A percentile compares a stretch with the other conserved stretches of the same genome.
These are phyloP conservation scores for Hawksworthiomyces lignivorus DNA, from an alignment of 2,329 filamentous ascomycete species.

Conservation along the genomic window DNA sequence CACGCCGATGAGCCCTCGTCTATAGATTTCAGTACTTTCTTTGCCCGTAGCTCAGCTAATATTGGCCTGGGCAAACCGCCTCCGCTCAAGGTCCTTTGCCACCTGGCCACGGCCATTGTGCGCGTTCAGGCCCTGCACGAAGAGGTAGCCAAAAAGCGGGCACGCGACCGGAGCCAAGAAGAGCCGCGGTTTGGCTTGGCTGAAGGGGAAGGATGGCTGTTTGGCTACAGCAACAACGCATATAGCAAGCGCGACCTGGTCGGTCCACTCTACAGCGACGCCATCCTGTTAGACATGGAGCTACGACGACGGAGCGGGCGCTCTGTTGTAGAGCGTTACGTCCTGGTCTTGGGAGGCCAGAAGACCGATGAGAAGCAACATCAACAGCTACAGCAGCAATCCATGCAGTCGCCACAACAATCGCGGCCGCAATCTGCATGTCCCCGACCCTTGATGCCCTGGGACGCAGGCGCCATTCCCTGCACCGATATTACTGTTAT, in stretches of 20 bases:
- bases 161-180: constrained; percentile 64
- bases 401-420: neutral
- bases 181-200: constrained; percentile 73
- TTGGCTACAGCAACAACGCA: constrained; percentile 51
- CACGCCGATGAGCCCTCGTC: constrained; percentile 72
- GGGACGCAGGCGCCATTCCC: constrained; percentile 7
- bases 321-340: constrained; percentile 61
- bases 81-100: constrained; percentile 65
- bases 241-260: constrained; percentile 6
- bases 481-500: constrained; percentile 48
- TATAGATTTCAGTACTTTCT: no score
- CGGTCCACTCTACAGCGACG: constrained; percentile 27
- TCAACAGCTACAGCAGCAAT: constrained; percentile 12
- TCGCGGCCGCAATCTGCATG: neutral
- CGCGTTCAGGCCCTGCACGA: constrained; percentile 66
- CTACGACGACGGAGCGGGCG: constrained; percentile 76
- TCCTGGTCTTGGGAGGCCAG: constrained; percentile 30
- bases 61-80: constrained; percentile 51
- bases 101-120: constrained; percentile 84
- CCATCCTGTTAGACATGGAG: constrained; percentile 76
- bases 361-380: neutral
- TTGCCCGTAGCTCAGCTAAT: neutral
- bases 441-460: constrained; percentile 1
- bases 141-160: constrained; percentile 64
- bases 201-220: constrained; percentile 72